Percentiles rank a stretch among this genome's conserved stretches.
Evolutionary conservation across 164 flowering plant genomes (phyloP).

Genomic region (Liquidambar formosana): DNA sequence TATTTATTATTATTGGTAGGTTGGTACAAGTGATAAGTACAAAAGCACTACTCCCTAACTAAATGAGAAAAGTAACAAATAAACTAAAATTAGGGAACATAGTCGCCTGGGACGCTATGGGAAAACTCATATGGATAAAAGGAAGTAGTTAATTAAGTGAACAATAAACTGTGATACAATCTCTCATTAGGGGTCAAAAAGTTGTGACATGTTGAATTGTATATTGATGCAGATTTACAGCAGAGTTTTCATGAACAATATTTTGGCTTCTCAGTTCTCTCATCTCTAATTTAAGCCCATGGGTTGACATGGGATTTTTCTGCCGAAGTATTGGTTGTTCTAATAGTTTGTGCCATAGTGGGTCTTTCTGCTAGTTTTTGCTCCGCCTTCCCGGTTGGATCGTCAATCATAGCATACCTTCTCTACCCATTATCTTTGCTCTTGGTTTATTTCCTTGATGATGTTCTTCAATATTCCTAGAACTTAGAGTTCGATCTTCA

Average conservation of each 20-base stretch:
- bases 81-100: too few relatives aligned
- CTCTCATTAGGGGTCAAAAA: too few relatives aligned
- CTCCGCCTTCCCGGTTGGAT: conserved; percentile 16
- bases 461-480: background rate
- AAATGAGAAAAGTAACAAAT: too few relatives aligned
- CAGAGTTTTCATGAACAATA: conserved; percentile 21
- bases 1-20: too few relatives aligned
- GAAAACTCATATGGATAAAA: too few relatives aligned
- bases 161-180: too few relatives aligned
- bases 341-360: conserved; percentile 10
- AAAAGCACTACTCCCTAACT: too few relatives aligned
- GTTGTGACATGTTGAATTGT: too few relatives aligned
- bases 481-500: too few relatives aligned
- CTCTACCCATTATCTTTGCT: conserved; percentile 19
- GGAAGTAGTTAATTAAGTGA: too few relatives aligned
- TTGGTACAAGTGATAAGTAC: too few relatives aligned
- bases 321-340: conserved; percentile 15
- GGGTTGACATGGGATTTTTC: conserved; percentile 21
- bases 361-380: conserved; percentile 10
- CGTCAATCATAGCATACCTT: conserved; percentile 10
- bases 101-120: too few relatives aligned
- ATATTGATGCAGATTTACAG: conserved; percentile 21
- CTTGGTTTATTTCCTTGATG: conserved; percentile 13
- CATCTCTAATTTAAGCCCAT: conserved; percentile 8
- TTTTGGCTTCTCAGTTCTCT: conserved; percentile 16